A percentile compares a stretch with the other conserved stretches of the same genome.
phyloP scores from a whole-genome alignment of 805 yeast genomes.

The Candida ascalaphidarum region DNA sequence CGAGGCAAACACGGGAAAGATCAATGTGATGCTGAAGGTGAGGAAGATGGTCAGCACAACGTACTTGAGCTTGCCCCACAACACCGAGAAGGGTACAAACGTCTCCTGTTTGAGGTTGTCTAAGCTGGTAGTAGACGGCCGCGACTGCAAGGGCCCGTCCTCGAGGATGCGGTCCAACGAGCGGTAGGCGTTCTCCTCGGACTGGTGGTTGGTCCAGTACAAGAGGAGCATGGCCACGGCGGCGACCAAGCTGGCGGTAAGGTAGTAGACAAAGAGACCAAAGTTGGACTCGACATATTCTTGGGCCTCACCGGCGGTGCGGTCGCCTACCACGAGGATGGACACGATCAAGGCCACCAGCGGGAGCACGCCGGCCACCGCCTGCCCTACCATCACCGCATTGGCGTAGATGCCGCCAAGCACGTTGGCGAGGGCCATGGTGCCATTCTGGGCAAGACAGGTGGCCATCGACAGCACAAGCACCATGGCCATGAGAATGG shows the following conservation, averaged over 20 bases:
- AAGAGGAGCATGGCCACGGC: slow-evolving; percentile 33
- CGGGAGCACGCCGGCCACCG: slow-evolving; percentile 89
- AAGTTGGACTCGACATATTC: slow-evolving; percentile 25
- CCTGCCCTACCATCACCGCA: slow-evolving; percentile 91
- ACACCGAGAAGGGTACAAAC: slow-evolving; percentile 49
- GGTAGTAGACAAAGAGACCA: slow-evolving; percentile 38
- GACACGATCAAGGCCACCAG: slow-evolving; percentile 58
- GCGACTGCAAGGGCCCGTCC: neutral
- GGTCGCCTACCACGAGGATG: slow-evolving; percentile 33
- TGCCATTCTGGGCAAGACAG: slow-evolving; percentile 81
- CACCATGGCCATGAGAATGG: slow-evolving; percentile 54
- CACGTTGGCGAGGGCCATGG: slow-evolving; percentile 77
- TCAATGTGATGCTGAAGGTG: slow-evolving; percentile 64
- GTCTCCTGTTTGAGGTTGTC: slow-evolving; percentile 12
- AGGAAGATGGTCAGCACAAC: slow-evolving; percentile 65
- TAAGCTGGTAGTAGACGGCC: too few relatives aligned
- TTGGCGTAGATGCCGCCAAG: slow-evolving; percentile 75
- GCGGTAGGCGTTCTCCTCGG: slow-evolving; percentile 12
- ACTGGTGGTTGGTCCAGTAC: slow-evolving; percentile 20
- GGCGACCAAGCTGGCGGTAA: slow-evolving; percentile 43
- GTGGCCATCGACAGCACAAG: slow-evolving; percentile 65
- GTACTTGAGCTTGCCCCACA: slow-evolving; percentile 55
- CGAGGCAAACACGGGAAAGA: slow-evolving; percentile 88
- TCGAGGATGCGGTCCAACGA: slow-evolving; percentile 7
- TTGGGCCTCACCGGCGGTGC: slow-evolving; percentile 5